Base-by-base conservation (phyloP, 2,329 filamentous ascomycete genomes). In the Fusarium sacchari region DNA sequence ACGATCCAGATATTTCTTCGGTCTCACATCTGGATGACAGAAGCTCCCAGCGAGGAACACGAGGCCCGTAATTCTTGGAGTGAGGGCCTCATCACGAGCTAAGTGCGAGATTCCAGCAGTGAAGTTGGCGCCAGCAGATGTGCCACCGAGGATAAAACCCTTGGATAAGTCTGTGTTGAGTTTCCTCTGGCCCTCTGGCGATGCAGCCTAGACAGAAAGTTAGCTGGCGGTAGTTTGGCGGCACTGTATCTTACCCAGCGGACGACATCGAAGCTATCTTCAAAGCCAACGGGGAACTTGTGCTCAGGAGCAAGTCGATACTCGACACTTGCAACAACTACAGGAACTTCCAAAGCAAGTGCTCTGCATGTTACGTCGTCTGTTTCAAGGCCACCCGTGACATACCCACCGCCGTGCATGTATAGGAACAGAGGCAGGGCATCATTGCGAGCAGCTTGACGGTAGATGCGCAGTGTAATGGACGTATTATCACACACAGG, bases 261-360 rank as follows among this genome's bases (percentile, higher is more conserved):
- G 3, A 78, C 70, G 26, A 79, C 64, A 69, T 88, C 86, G 67
- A 83, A 85, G 60, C 81, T 82, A 72, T 88, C 87, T 60, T 85
- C 76, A 17, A 87, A 81, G 7, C 83, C 83, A 7, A 76, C 76
- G 0, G 87, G 87, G 60, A 87, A 88, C 52, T 81, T 82, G 68
- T 87, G 78, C 71, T 88, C 86, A 0, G 87, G 87, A 2, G 85
- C 85, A 22, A 89, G 82, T 0, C 86, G 78, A 72, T 89, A 88
- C 46, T 87, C 85, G 3, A 88, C 82, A 64, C 84, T 87, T 13
- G 88, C 78, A 24, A 84, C 83, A 0, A 84, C 79, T 32, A 83
- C 63, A 11, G 50, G 64, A 8, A 79, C 28, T 43, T 77, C 67
- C 1, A 70, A 32, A 4, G 79, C 77, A 32, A 79, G 60, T 10